Conservation (phyloP, 2,329 filamentous ascomycete species). For the Fusarium sororula region DNA sequence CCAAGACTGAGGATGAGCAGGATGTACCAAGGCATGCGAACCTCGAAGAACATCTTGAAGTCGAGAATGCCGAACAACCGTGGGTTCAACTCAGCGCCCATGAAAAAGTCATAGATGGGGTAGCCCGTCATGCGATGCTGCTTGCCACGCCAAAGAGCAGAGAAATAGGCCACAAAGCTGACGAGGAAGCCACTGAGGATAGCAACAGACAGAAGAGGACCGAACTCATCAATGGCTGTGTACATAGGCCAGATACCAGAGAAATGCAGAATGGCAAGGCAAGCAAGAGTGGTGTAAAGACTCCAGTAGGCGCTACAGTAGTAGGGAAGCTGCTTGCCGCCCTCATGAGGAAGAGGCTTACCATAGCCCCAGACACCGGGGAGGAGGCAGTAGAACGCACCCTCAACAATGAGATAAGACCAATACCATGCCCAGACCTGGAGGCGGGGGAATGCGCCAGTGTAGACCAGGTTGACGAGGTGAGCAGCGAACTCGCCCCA, state of each 20-base stretch:
- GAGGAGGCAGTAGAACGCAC: constrained; percentile 81
- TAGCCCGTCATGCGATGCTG: constrained; percentile 93
- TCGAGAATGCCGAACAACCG: constrained; percentile 87
- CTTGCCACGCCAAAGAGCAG: constrained; percentile 79
- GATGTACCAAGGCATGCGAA: constrained; percentile 92
- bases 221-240: constrained; percentile 94
- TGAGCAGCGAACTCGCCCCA: constrained; percentile 76
- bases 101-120: constrained; percentile 90
- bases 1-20: constrained; percentile 81
- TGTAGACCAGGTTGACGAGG: constrained; percentile 77
- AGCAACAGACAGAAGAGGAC: constrained; percentile 89
- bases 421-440: constrained; percentile 95
- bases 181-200: constrained; percentile 91
- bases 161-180: constrained; percentile 85
- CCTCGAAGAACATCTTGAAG: constrained; percentile 97
- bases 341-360: constrained; percentile 84
- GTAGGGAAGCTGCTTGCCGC: constrained; percentile 88
- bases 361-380: constrained; percentile 90
- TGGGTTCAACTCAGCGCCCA: constrained; percentile 90
- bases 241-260: constrained; percentile 88
- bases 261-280: constrained; percentile 78
- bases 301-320: constrained; percentile 92
- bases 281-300: constrained; percentile 84
- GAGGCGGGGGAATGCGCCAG: constrained; percentile 82
- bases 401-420: constrained; percentile 89